Evolutionary conservation across 495 filamentous ascomycete species (phyloP).

Genomic region (Penicillium argentinense): DNA sequence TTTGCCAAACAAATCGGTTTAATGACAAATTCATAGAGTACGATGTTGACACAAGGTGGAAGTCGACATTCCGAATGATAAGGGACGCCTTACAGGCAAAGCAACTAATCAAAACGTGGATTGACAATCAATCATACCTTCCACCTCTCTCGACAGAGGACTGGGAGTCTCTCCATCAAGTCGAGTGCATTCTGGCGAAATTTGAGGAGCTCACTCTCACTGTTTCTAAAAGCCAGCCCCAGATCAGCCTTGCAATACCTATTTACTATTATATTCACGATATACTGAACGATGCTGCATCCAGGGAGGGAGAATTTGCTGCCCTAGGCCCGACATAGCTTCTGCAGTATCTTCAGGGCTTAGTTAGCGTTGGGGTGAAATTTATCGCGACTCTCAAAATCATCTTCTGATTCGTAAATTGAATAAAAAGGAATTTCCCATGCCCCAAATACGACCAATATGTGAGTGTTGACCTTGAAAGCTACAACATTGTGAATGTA

Average conservation of each 20-base stretch:
- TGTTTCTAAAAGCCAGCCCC: neutral
- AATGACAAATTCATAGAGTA: too few relatives aligned
- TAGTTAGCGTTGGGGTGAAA: too few relatives aligned
- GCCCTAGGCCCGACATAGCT: too few relatives aligned
- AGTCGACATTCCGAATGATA: neutral
- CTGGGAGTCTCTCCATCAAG: neutral
- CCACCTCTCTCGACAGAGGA: neutral
- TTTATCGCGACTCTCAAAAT: too few relatives aligned
- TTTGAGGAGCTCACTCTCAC: neutral
- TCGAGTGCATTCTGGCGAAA: neutral
- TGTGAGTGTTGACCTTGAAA: too few relatives aligned
- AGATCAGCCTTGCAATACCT: neutral
- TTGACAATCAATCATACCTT: neutral
- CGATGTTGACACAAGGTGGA: neutral
- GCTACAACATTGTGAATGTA: too few relatives aligned
- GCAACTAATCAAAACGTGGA: neutral
- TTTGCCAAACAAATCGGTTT: neutral
- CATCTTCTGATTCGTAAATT: too few relatives aligned
- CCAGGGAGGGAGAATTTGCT: too few relatives aligned
- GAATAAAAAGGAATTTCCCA: too few relatives aligned
- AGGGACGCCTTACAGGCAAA: neutral
- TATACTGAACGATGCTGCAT: too few relatives aligned
- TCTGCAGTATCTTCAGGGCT: too few relatives aligned
- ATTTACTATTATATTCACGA: neutral
- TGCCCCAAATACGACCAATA: too few relatives aligned